Evolutionary conservation across 2,329 filamentous ascomycete species (phyloP), one percentile per base, ranked within the genome.

Genomic region (Fusarium sp.): DNA sequence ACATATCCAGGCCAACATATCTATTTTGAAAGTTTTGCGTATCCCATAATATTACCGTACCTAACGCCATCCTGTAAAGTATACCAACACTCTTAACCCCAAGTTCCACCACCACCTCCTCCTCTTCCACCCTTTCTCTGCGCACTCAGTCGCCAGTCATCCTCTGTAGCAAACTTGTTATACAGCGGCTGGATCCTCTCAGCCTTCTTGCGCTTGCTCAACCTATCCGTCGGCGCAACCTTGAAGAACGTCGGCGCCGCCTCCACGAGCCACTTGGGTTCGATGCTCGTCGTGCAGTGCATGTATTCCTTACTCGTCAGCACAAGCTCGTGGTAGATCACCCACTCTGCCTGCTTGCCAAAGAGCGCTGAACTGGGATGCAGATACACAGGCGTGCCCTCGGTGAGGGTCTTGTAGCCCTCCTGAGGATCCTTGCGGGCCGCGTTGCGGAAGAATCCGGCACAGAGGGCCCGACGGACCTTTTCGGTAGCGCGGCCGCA

Each of bases 171-270:
- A 80, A 93, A 97, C 77, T 94, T 92, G 78, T 97, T 97, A 78
- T 97, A 94, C 80, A 99, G 80, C 43, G 96, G 96, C 83, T 97
- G 93, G 56, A 99, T 98, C 57, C 95, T 86, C 84, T 99, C 96
- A 0, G 93, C 93, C 84, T 93, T 91, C 87, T 96, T 96, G 75
- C 96, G 84, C 86, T 97, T 97, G 68, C 91, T 95, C 74, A 99
- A 80, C 56, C 88, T 85, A 76, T 97, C 93, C 35, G 91, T 95
- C 1, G 92, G 90, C 19, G 96, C 95, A 6, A 98, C 93, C 86
- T 97, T 97, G 89, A 98, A 99, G 83, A 98, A 99, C 0, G 94
- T 97, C 11, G 96, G 96, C n/a, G 96, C 96, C 14, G 94, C 95
- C 74, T 97, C 94, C 1, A 98, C 94, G 22, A 99, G 86, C 89